phyloP scores from a whole-genome alignment of 2,329 filamentous ascomycete genomes.

The Trichoderma citrinoviride region DNA sequence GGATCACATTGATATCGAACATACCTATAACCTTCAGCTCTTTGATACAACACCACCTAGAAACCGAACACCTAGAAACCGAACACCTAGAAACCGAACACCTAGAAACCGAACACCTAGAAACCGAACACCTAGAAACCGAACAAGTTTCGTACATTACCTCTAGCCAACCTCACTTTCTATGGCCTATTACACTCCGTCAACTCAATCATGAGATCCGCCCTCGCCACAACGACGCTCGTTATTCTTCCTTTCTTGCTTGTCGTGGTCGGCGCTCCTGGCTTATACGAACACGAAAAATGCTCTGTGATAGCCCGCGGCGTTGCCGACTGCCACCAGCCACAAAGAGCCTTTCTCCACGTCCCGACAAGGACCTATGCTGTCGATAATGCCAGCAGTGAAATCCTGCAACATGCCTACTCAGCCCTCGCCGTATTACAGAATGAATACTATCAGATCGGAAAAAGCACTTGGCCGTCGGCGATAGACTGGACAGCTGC shows the following conservation, averaged over 20 bases:
- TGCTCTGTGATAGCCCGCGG: not conserved
- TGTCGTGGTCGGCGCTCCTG: not conserved
- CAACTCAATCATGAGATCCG: not conserved
- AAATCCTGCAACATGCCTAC: constrained; percentile 50
- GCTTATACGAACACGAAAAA: not conserved
- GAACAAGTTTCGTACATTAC: no score
- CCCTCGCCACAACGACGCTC: not conserved
- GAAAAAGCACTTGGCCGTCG: constrained; percentile 77
- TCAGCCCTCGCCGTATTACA: constrained; percentile 74
- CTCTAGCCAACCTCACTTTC: no score
- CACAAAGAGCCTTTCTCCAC: not conserved
- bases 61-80: not conserved
- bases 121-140: not conserved
- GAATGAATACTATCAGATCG: constrained; percentile 70
- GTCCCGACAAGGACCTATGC: not conserved
- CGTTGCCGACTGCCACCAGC: not conserved
- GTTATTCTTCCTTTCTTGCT: not conserved
- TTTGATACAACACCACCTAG: no score
- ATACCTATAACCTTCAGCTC: no score
- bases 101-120: not conserved
- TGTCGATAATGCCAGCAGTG: not conserved
- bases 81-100: not conserved
- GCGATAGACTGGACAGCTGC: constrained; percentile 94
- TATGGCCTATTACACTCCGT: no score
- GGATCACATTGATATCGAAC: no score